A percentile compares a stretch with the other conserved stretches of the same genome.
Conservation (phyloP, 768 basidiomycete species). For the Rhodotorula graminis region DNA sequence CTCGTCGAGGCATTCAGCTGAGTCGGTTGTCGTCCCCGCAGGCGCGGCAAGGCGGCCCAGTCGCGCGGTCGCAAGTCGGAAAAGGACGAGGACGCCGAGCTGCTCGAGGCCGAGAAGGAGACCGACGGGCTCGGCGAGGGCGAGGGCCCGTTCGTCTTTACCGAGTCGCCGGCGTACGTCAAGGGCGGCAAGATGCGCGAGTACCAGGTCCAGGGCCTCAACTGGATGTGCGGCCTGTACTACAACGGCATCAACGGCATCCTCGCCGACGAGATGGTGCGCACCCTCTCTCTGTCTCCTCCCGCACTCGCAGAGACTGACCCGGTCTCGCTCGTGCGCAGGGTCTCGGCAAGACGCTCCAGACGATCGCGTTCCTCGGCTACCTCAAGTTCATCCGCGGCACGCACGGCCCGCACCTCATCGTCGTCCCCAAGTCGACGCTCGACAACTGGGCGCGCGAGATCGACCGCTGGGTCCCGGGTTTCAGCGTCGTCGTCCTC, state of each 20-base stretch:
- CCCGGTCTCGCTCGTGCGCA: slow-evolving; percentile 43
- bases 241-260: slow-evolving; percentile 97
- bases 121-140: slow-evolving; percentile 65
- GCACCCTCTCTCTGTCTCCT: background rate
- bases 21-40: background rate
- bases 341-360: slow-evolving; percentile 97
- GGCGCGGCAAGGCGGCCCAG: slow-evolving; percentile 44
- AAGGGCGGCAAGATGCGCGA: slow-evolving; percentile 77
- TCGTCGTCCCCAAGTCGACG: slow-evolving; percentile 98
- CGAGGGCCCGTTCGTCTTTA: slow-evolving; percentile 89
- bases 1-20: background rate
- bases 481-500: slow-evolving; percentile 72
- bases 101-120: slow-evolving; percentile 62
- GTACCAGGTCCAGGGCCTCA: slow-evolving; percentile 91
- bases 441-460: slow-evolving; percentile 96
- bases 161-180: slow-evolving; percentile 86
- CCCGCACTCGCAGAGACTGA: background rate
- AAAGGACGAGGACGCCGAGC: slow-evolving; percentile 95
- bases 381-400: slow-evolving; percentile 82
- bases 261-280: slow-evolving; percentile 90
- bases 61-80: slow-evolving; percentile 89
- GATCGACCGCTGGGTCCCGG: slow-evolving; percentile 83
- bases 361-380: slow-evolving; percentile 93
- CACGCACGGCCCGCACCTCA: slow-evolving; percentile 76
- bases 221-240: slow-evolving; percentile 95